Base-by-base conservation (phyloP, 805 yeast genomes). In the Ogataea paradorogensis region DNA sequence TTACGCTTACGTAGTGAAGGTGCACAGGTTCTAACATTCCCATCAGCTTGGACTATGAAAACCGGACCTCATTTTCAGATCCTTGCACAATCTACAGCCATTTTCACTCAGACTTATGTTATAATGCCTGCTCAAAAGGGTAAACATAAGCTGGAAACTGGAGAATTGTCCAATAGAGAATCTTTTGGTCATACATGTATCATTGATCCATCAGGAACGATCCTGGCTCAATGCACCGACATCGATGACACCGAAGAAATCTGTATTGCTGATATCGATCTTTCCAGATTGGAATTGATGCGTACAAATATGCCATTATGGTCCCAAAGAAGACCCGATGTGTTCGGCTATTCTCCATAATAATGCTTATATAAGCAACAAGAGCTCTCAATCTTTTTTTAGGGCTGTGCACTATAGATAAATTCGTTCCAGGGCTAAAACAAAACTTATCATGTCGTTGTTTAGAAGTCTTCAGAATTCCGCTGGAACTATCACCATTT, bases 21-120 rank as follows among this genome's bases (percentile, higher is more conserved):
- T 3, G 95, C 96, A 1, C 73, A 86, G 42, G 66, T 91, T 15
- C 51, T 91, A 27, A 75, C 91, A 2, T 91, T 69, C 52, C 98
- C 99, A 0, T 82, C 95, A 18, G 98, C 98, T 0, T 93, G 95
- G 70, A 93, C 96, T 0, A 76, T 84, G 57, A 80, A 81, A 47
- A 91, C 98, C 0, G 99, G 99, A 1, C 87, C 91, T 1, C 99
- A 91, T 56, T 91, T 97, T 95, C 79, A 79, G 38, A 60, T 76
- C 1, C 67, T 91, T 36, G 96, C 87, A 1, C 70, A 78, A 20
- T 83, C 95, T 0, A 68, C 97, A 33, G 98, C 98, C 4, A 74
- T 91, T 9, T 96, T 90, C 56, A 75, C 91, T 1, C 98, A 93
- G 62, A 70, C 84, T 44, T 93, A 74, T 59, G 95, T 90, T 5